Evolutionary conservation across 2,329 filamentous ascomycete species (phyloP).

Genomic region (Fusarium ramigenum): DNA sequence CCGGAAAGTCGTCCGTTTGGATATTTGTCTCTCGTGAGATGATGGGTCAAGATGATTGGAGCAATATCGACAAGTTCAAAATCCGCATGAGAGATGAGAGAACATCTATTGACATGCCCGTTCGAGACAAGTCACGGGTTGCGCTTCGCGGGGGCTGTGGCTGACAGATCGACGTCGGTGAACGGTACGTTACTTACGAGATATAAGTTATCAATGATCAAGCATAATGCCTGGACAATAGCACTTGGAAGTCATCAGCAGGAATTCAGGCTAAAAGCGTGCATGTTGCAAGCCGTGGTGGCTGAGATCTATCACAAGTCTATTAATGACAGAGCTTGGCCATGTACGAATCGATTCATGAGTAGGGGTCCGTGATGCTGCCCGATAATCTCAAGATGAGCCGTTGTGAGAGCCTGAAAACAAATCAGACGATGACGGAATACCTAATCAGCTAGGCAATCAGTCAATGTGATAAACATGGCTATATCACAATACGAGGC

Average conservation of each 20-base stretch:
- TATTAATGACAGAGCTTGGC: constrained; percentile 15
- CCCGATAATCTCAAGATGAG: constrained; percentile 23
- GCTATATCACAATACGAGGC: constrained; percentile 36
- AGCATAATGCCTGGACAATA: constrained; percentile 6
- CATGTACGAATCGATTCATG: constrained; percentile 10
- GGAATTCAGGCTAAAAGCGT: constrained; percentile 21
- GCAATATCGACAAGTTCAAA: neutral
- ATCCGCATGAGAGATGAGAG: constrained; percentile 14
- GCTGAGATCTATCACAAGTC: constrained; percentile 40
- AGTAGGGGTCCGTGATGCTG: constrained; percentile 2
- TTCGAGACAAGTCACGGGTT: constrained; percentile 35
- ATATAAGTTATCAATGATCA: constrained; percentile 2
- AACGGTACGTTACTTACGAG: neutral
- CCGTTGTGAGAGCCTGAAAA: constrained; percentile 19
- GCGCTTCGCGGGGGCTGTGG: constrained; percentile 33
- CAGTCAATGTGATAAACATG: constrained; percentile 21
- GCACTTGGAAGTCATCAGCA: neutral
- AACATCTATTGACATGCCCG: constrained; percentile 29
- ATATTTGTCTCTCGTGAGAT: neutral
- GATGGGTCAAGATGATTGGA: constrained; percentile 28
- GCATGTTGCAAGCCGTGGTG: constrained; percentile 24
- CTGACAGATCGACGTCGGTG: constrained; percentile 32
- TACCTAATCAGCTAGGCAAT: neutral
- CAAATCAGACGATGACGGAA: constrained; percentile 18
- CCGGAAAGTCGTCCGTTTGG: constrained; percentile 31